phyloP scores from a whole-genome alignment of 768 basidiomycete species.

The Pulveroboletus sp. region DNA sequence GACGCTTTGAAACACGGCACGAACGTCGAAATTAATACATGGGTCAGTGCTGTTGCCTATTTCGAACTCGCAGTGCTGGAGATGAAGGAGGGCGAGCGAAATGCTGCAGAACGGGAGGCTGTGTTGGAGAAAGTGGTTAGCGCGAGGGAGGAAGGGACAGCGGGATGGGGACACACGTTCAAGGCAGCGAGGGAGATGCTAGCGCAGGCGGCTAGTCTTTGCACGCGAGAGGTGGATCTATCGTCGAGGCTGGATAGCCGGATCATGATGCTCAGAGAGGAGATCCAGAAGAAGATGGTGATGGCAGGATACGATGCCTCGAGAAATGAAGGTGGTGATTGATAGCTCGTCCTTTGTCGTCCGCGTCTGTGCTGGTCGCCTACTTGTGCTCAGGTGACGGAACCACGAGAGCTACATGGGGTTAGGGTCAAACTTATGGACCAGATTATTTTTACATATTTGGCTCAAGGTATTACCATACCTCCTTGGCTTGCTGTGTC shows the following conservation, averaged over 20 bases:
- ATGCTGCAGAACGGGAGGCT: conserved; percentile 31
- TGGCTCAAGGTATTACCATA: not conserved
- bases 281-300: conserved; percentile 60
- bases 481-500: conserved; percentile 15
- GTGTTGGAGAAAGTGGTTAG: not conserved
- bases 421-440: too few relatives aligned
- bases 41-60: conserved; percentile 62
- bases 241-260: conserved; percentile 65
- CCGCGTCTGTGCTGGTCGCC: too few relatives aligned
- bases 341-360: too few relatives aligned
- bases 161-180: conserved; percentile 46
- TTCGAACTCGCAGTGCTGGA: conserved; percentile 73
- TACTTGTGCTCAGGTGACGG: too few relatives aligned
- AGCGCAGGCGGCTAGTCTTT: conserved; percentile 43
- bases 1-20: conserved; percentile 45
- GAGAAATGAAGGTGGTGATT: conserved; percentile 1
- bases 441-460: conserved; percentile 13
- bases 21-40: conserved; percentile 49
- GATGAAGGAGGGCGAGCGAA: conserved; percentile 52
- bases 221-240: conserved; percentile 55
- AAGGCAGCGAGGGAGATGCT: conserved; percentile 46
- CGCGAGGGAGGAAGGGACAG: conserved; percentile 6
- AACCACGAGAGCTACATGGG: too few relatives aligned
- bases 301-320: conserved; percentile 33
- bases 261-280: conserved; percentile 63